These are phyloP conservation scores for Ganoderma multipileum DNA, from an alignment of 1,284 basidiomycete genomes.

Conservation along the genomic window DNA sequence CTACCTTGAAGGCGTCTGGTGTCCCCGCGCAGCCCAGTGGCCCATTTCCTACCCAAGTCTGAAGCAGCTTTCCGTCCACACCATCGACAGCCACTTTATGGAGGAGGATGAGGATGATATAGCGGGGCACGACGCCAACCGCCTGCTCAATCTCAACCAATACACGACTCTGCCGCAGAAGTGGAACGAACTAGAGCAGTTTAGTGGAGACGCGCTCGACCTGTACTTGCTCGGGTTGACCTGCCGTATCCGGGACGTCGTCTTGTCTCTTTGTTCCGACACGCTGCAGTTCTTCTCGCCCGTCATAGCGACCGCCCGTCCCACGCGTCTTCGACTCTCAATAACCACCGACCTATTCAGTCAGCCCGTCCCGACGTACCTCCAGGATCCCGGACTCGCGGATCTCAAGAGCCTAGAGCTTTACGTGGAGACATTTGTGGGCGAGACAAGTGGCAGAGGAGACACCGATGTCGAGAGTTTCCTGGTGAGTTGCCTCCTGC, in stretches of 20 bases:
- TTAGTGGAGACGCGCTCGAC: constrained; percentile 8
- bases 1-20: constrained; percentile 4
- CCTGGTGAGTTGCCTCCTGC: background rate
- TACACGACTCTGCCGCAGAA: background rate
- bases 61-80: constrained; percentile 1
- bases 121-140: background rate
- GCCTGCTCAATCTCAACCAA: constrained; percentile 5
- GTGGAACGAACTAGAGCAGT: constrained; percentile 14
- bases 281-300: constrained; percentile 8
- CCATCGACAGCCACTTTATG: constrained; percentile 12
- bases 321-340: background rate
- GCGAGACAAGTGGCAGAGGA: background rate
- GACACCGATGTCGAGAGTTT: background rate
- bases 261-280: background rate
- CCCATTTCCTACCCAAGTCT: constrained; percentile 10
- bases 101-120: constrained; percentile 1
- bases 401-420: constrained; percentile 1
- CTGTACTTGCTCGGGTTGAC: constrained; percentile 20
- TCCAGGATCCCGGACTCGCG: background rate
- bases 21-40: constrained; percentile 11
- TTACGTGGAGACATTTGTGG: background rate
- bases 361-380: constrained; percentile 6
- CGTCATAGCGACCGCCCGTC: constrained; percentile 4
- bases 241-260: constrained; percentile 6
- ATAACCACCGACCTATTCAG: background rate